Base-by-base conservation (phyloP, 2,329 filamentous ascomycete species). In the Fusarium transvaalense region DNA sequence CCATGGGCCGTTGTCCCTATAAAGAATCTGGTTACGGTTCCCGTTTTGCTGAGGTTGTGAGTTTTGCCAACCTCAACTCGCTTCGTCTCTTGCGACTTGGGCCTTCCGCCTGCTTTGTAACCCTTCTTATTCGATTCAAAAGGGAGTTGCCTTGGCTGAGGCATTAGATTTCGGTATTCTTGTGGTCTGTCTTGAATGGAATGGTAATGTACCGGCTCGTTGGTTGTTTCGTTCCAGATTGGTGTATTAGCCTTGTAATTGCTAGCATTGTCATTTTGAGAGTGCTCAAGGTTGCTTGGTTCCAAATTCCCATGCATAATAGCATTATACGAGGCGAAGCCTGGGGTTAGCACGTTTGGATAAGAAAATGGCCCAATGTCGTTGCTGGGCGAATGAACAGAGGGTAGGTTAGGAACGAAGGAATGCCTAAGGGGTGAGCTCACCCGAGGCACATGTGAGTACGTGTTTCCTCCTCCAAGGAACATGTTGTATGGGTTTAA, bases 121-220 rank as follows among this genome's bases (percentile, higher is more conserved):
- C 14, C 37, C 23, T 61, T 69, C 19, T 50, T 10, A 4, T 34
- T 19, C 17, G 57, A 46, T 34, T 53, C 54, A 42, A 77, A 78
- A 5, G 77, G 77, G 13, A 79, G 71, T 13, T 70, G 67, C 19
- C 77, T 75, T 41, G 76, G 76, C 15, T 42, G 71, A 5, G 77
- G 77, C 75, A 79, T 75, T 3, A 73, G 48, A 38, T 73, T 58
- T 21, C 72, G 74, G 53, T 78, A 78, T 41, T 65, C 45, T n/a
- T 53, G 23, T 1, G 25, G 14, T 13, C 13, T 35, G 8, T 46
- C 35, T 15, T 41, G 53, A 5, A 31, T 17, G 10, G 17, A n/a
- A 15, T 52, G 42, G n/a, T 52, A 21, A 25, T 29, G 7, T 43
- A 14, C 10, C 19, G 10, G 1, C 48, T 27, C 4, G 56, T 47